phyloP scores from a whole-genome alignment of 2,329 filamentous ascomycete genomes.

The Trichoderma atroviride region DNA sequence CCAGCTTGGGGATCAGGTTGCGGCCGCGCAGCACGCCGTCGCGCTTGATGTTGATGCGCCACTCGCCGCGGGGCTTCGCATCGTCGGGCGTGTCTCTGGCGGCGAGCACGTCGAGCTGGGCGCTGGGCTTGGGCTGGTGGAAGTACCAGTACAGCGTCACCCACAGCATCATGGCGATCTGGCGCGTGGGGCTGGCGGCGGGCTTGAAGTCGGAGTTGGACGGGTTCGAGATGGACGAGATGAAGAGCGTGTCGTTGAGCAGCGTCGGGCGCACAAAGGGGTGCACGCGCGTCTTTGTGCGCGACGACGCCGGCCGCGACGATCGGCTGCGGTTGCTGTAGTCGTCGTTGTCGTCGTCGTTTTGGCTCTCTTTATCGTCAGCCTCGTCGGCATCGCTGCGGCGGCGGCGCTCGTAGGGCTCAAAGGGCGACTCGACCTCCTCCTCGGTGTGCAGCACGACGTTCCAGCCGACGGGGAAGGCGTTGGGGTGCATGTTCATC shows the following conservation, averaged over 20 bases:
- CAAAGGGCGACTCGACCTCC: slow-evolving; percentile 28
- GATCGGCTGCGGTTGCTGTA: slow-evolving; percentile 29
- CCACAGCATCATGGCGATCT: slow-evolving; percentile 97
- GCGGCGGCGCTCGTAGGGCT: slow-evolving; percentile 26
- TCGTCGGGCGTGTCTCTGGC: slow-evolving; percentile 66
- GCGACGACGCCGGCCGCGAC: neutral
- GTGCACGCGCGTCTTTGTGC: slow-evolving; percentile 33
- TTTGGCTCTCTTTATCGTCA: neutral
- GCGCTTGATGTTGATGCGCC: slow-evolving; percentile 80
- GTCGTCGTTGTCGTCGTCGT: slow-evolving; percentile 37
- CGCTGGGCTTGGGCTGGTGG: slow-evolving; percentile 75
- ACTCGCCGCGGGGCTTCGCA: slow-evolving; percentile 80
- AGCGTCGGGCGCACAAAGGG: slow-evolving; percentile 73
- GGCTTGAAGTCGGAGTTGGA: slow-evolving; percentile 79
- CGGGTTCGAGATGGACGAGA: slow-evolving; percentile 87
- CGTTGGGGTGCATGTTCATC: slow-evolving; percentile 65
- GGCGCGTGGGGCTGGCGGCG: slow-evolving; percentile 76
- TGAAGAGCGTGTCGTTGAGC: slow-evolving; percentile 79
- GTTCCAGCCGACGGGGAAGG: slow-evolving; percentile 87
- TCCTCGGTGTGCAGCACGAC: slow-evolving; percentile 77
- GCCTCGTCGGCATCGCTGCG: slow-evolving; percentile 30
- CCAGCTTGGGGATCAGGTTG: slow-evolving; percentile 84
- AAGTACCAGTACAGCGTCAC: slow-evolving; percentile 97
- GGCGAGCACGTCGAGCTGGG: slow-evolving; percentile 62
- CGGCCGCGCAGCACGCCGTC: slow-evolving; percentile 87